Conservation (phyloP, 129 eudicot genomes). For the Saposhnikovia divaricata region DNA sequence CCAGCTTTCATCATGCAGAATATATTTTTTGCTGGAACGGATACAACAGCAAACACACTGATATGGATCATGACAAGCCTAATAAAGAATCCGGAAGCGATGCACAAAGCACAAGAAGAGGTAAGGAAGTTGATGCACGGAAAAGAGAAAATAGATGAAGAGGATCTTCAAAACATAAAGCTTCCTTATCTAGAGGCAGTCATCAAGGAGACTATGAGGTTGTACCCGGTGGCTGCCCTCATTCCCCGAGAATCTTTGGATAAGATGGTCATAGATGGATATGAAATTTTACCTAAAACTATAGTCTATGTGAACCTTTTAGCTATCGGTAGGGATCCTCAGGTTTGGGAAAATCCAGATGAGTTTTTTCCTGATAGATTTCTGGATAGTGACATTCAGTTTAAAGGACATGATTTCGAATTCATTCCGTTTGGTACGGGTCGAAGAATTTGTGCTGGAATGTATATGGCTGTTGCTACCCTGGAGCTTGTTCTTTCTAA, state of each 20-base stretch:
- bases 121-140: not conserved
- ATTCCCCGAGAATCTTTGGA: not conserved
- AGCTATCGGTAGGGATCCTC: constrained; percentile 1
- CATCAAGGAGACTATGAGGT: not conserved
- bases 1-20: not conserved
- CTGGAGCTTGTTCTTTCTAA: not conserved
- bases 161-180: not conserved
- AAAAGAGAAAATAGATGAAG: not conserved
- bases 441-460: not conserved
- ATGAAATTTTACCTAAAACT: not conserved
- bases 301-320: not conserved
- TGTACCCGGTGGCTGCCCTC: not conserved
- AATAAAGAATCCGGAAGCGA: not conserved
- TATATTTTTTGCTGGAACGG: not conserved
- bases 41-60: constrained; percentile 1
- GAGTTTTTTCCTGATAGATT: not conserved
- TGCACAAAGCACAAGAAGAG: not conserved
- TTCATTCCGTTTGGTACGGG: not conserved
- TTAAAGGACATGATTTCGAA: not conserved
- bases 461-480: not conserved
- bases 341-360: not conserved
- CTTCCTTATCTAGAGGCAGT: not conserved
- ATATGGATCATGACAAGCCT: constrained; percentile 1
- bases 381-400: not conserved
- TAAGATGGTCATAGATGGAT: not conserved